Conservation (phyloP, 1,284 basidiomycete genomes). For the Moesziomyces sp. region DNA sequence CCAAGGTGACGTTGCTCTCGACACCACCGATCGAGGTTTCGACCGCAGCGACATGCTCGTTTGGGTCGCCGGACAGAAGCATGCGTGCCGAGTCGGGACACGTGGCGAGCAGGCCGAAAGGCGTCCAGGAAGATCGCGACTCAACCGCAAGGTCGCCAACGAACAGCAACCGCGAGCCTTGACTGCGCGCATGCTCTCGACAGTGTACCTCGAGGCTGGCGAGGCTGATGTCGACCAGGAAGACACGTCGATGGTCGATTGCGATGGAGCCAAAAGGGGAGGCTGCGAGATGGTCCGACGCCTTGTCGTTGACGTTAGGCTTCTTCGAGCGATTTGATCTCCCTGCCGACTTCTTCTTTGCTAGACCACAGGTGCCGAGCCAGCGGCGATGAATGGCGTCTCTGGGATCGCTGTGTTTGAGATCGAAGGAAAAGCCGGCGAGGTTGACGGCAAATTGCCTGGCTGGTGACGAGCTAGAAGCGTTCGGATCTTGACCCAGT, state of each 20-base stretch:
- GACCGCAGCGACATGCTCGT: slow-evolving; percentile 53
- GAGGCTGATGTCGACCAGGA: slow-evolving; percentile 37
- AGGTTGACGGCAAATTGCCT: slow-evolving; percentile 26
- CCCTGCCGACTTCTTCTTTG: slow-evolving; percentile 1
- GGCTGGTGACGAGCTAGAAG: slow-evolving; percentile 7
- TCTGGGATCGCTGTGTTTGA: slow-evolving; percentile 49
- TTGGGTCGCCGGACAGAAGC: slow-evolving; percentile 56
- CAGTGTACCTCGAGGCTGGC: slow-evolving; percentile 40
- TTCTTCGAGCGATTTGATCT: slow-evolving; percentile 1
- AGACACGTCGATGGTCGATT: slow-evolving; percentile 59
- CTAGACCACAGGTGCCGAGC: slow-evolving; percentile 61
- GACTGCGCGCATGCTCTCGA: slow-evolving; percentile 9
- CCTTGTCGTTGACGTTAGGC: background rate
- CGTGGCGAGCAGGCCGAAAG: slow-evolving; percentile 56
- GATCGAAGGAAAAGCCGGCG: slow-evolving; percentile 45
- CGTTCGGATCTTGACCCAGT: background rate
- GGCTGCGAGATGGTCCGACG: background rate
- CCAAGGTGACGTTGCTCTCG: slow-evolving; percentile 32
- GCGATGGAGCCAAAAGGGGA: slow-evolving; percentile 1
- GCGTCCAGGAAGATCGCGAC: slow-evolving; percentile 55
- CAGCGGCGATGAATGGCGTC: slow-evolving; percentile 58
- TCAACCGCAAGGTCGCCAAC: slow-evolving; percentile 33
- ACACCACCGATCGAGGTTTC: slow-evolving; percentile 48
- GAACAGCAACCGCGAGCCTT: slow-evolving; percentile 27
- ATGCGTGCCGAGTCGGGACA: slow-evolving; percentile 11